Base-by-base conservation (phyloP, 306 rosid genomes). In the Begonia fuchsioides region DNA sequence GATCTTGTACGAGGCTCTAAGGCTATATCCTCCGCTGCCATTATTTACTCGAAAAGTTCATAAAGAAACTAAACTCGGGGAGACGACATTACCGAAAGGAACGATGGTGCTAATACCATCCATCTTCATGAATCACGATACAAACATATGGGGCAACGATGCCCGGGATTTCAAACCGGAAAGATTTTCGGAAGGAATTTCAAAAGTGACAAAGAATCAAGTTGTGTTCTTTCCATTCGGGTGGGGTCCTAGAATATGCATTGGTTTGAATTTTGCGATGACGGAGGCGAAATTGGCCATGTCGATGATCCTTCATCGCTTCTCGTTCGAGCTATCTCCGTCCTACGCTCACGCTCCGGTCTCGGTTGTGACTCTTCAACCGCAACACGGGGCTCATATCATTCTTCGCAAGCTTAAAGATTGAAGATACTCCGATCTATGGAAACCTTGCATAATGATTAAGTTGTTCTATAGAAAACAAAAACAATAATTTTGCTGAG, bases 141-240 rank as follows among this genome's bases (percentile, higher is more conserved):
- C 9, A 17, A 70, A 73, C 17, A 15, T 76, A 1, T 82, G 84
- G 87, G 87, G 83, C 11, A 64, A 73, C 6, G 74, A 82, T 63
- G 79, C 69, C 9, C 32, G 49, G 0, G 76, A 70, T 35, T 82
- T 82, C 58, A 78, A 68, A 10, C 83, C 93, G 13, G 75, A 78
- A 43, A 76, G 83, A 18, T 78, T 82, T 43, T 56, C 72, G 0
- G 73, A 68, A 45, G 83, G 84, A 35, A 13, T 78, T 58, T 51
- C 52, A 0, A 78, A 76, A 54, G 81, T 84, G 43, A 63, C 81
- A 9, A 73, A 71, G n/a, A 56, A 71, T 10, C 59, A 3, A 66
- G 14, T 38, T 19, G n/a, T n/a, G n/a, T n/a, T n/a, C n/a, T n/a
- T n/a, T n/a, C n/a, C n/a, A n/a, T n/a, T n/a, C n/a, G n/a, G n/a